Evolutionary conservation across 2,329 filamentous ascomycete species (phyloP).

Genomic region (Arthrobotrys iridis): DNA sequence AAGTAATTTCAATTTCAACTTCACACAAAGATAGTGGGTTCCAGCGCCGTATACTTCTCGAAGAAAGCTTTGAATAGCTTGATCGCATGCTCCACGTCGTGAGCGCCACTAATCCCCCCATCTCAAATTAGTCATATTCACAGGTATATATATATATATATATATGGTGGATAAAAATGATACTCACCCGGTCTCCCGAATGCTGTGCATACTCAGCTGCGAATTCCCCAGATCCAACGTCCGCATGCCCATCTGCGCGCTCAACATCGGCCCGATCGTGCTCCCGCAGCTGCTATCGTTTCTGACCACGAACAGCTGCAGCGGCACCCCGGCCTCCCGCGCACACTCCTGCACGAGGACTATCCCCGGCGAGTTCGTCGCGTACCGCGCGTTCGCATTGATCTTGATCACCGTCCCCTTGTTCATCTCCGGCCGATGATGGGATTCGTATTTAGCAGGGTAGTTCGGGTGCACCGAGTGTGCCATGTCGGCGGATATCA

Average conservation of each 20-base stretch:
- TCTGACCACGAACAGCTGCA: constrained; percentile 94
- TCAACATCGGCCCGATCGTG: constrained; percentile 97
- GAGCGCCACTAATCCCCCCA: constrained; percentile 71
- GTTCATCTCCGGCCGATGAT: constrained; percentile 95
- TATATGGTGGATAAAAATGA: neutral
- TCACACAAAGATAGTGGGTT: constrained; percentile 78
- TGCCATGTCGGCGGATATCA: constrained; percentile 97
- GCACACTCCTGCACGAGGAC: constrained; percentile 91
- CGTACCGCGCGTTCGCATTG: constrained; percentile 97
- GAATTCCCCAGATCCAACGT: constrained; percentile 94
- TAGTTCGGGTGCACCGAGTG: constrained; percentile 98
- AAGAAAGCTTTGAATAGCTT: constrained; percentile 90
- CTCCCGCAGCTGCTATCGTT: constrained; percentile 95
- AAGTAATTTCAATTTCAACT: neutral
- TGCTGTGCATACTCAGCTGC: constrained; percentile 96
- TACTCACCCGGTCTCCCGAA: constrained; percentile 77
- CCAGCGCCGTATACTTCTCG: constrained; percentile 80
- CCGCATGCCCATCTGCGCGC: constrained; percentile 82
- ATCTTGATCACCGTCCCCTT: constrained; percentile 96
- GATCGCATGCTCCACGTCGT: constrained; percentile 87
- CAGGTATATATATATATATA: no score
- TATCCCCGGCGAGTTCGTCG: constrained; percentile 94
- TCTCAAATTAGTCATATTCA: neutral
- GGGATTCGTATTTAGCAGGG: constrained; percentile 85
- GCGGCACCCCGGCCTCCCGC: constrained; percentile 75